Base-by-base conservation (phyloP, 306 rosid species). In the Ammopiptanthus mongolicus region DNA sequence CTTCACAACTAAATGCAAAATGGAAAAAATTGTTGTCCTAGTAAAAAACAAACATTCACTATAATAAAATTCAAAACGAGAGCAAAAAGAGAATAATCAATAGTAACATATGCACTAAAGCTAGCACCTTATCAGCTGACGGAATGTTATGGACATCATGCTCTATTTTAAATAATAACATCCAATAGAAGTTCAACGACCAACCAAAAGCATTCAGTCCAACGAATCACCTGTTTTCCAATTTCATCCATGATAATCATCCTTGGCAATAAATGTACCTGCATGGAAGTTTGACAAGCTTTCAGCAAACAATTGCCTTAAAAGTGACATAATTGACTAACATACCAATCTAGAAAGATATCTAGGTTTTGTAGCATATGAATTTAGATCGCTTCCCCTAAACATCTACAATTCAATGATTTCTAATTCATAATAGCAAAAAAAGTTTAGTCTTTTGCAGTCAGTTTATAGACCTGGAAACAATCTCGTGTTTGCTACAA, bases 211-310 rank as follows among this genome's bases (percentile, higher is more conserved):
- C 57, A 71, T 71, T 25, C 14, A 52, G 36, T n/a, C 50, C 36
- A 42, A 51, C 6, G 74, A 64, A 28, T 78, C 23, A 95, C 97
- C 97, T 95, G 98, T 63, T 91, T 95, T 76, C 98, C 98, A 53
- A 95, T 95, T 88, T 95, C 98, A 36, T 91, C 97, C 91, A 79
- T 88, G 82, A 95, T 95, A 83, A 95, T 95, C 98, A 95, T 91
- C 84, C 98, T 91, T 50, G 98, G 97, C 65, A 95, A 82, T 46
- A 97, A 95, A 71, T 95, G 97, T 75, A 95, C 97, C 98, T 95
- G 80, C 86, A 79, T 50, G 41, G 46, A 79, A 72, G 64, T 44
- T 66, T 65, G 59, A 63, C 42, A 80, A 41, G 42, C 60, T 77
- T 64, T 44, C 10, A 73, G 39, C 6, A 13, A 61, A 71, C 19